Evolutionary conservation across 1,139 yeast species (phyloP).

Genomic region (Geotrichum bryndzae): DNA sequence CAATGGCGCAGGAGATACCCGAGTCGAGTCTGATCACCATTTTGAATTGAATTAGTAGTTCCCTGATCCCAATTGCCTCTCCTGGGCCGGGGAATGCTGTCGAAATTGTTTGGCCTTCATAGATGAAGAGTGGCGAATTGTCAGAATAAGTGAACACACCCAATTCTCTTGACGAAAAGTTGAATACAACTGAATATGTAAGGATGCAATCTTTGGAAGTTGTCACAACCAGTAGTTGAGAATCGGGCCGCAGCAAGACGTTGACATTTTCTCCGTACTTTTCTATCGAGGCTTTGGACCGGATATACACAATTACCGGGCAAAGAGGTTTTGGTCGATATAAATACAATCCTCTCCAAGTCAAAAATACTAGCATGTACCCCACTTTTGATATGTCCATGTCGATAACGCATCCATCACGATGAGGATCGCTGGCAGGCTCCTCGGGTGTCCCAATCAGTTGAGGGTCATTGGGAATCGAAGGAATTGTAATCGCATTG

Average conservation of each 20-base stretch:
- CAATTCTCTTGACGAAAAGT: constrained; percentile 12
- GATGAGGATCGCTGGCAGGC: constrained; percentile 11
- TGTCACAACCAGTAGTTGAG: constrained; percentile 31
- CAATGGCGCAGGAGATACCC: constrained; percentile 28
- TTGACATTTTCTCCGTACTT: constrained; percentile 30
- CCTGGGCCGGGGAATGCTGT: constrained; percentile 38
- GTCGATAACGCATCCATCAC: constrained; percentile 18
- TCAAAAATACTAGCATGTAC: constrained; percentile 20
- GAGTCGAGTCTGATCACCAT: constrained; percentile 31
- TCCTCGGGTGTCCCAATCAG: constrained; percentile 14
- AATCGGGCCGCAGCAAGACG: constrained; percentile 33
- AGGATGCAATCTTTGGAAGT: constrained; percentile 31
- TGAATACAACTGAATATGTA: constrained; percentile 27
- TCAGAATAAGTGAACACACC: constrained; percentile 18
- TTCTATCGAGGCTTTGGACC: constrained; percentile 29
- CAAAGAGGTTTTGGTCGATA: constrained; percentile 30
- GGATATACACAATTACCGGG: constrained; percentile 33
- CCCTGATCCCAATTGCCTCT: constrained; percentile 38
- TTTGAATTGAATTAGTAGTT: constrained; percentile 29
- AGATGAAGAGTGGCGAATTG: constrained; percentile 17
- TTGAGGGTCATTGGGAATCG: constrained; percentile 10
- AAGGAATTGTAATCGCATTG: constrained; percentile 16
- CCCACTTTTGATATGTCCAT: constrained; percentile 23
- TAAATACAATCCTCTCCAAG: constrained; percentile 23
- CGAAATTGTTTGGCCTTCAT: constrained; percentile 20